phyloP scores from a whole-genome alignment of 2,329 filamentous ascomycete genomes.

The Coniochaeta sp. region DNA sequence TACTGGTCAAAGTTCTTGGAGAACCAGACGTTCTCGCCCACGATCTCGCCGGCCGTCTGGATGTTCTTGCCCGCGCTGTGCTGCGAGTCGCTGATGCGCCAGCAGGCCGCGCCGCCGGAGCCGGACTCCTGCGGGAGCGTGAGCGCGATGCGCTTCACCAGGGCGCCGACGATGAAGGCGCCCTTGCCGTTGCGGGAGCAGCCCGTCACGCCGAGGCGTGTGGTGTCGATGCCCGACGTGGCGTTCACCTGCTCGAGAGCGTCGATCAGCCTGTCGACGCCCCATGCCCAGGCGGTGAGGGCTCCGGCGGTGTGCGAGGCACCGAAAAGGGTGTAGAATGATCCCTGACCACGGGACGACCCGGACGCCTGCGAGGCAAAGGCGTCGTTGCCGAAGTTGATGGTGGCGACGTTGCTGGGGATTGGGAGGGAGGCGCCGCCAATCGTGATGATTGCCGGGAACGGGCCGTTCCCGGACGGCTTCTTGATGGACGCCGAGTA shows the following conservation, averaged over 20 bases:
- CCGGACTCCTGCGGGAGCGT: constrained; percentile 58
- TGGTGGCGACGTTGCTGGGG: constrained; percentile 45
- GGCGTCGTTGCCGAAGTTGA: constrained; percentile 52
- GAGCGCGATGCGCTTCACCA: constrained; percentile 51
- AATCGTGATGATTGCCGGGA: constrained; percentile 51
- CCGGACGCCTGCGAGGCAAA: constrained; percentile 42
- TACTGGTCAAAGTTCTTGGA: constrained; percentile 46
- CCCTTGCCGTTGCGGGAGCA: constrained; percentile 61
- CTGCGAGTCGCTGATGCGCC: constrained; percentile 46
- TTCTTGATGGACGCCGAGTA: constrained; percentile 35
- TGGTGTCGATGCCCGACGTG: constrained; percentile 39
- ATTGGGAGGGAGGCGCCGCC: constrained; percentile 48
- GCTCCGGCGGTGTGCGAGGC: constrained; percentile 47
- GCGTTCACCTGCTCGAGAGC: constrained; percentile 43
- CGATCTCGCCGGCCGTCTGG: constrained; percentile 51
- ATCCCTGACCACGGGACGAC: constrained; percentile 45
- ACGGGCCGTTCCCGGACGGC: constrained; percentile 36
- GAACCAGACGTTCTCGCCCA: constrained; percentile 59
- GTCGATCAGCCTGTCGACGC: constrained; percentile 52
- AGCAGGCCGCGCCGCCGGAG: constrained; percentile 53
- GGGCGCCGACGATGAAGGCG: constrained; percentile 52
- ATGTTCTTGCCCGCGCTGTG: constrained; percentile 48
- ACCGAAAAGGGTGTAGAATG: constrained; percentile 54
- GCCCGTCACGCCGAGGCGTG: constrained; percentile 48
- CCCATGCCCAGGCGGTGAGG: constrained; percentile 57